A percentile compares a stretch with the other conserved stretches of the same genome.
phyloP scores from a whole-genome alignment of 169 alveolate genomes.

The Blepharisma undulans region DNA sequence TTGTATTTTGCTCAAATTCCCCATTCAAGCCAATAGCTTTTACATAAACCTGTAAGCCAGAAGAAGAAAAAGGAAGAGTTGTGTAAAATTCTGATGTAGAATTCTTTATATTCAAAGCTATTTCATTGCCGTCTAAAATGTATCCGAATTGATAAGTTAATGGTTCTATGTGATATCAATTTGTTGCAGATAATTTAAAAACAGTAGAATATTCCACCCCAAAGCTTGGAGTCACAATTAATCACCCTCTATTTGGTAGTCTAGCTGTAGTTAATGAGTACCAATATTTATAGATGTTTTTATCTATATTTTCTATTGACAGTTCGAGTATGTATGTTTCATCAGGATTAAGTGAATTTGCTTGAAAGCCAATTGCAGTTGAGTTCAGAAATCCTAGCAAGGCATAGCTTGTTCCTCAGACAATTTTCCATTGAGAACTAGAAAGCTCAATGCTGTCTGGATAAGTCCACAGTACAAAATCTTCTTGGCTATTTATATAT shows the following conservation, averaged over 20 bases:
- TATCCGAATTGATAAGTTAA: conserved; percentile 30
- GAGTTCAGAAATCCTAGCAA: not conserved
- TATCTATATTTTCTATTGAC: not conserved
- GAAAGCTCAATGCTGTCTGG: no score
- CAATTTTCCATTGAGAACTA: not conserved
- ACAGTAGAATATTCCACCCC: not conserved
- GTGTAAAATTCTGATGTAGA: no score
- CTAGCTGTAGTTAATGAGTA: not conserved
- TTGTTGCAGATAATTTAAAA: not conserved
- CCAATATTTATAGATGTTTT: not conserved
- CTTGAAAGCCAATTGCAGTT: not conserved
- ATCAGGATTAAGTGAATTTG: not conserved
- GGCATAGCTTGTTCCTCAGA: not conserved
- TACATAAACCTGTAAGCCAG: no score
- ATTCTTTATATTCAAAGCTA: no score
- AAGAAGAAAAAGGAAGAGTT: no score
- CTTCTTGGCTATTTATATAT: no score
- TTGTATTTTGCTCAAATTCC: no score
- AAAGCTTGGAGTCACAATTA: not conserved
- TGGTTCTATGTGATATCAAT: not conserved
- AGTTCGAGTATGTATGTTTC: not conserved
- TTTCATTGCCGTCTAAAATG: no score
- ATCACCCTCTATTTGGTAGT: not conserved
- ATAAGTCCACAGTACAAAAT: no score
- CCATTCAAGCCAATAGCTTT: no score